Evolutionary conservation across 257 asterid genomes (phyloP), one percentile per base, ranked within the genome.

Genomic region (Scutellaria baicalensis): DNA sequence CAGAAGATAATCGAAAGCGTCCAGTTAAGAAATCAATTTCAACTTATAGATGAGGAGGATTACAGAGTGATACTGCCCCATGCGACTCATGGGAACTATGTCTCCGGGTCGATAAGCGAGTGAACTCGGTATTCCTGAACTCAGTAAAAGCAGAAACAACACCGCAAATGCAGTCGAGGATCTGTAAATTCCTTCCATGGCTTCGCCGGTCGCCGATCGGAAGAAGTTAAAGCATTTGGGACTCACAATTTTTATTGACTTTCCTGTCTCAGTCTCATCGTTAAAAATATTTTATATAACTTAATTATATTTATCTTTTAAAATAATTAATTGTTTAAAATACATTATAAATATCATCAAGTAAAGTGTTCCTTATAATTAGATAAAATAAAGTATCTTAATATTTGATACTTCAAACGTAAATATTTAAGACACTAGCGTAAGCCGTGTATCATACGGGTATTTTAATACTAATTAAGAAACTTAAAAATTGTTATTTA

Each of bases 51-150:
- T 64, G 17, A 33, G 36, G 44, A 54, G 35, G 60, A 59, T 72
- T 85, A 94, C 97, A 59, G 95, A 69, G 82, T 91, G 97, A 76
- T 89, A 89, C 81, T 94, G 99, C 51, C 97, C 96, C 97, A 79
- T 89, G 50, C 94, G 87, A 76, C 96, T 91, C 89, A 87, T 86
- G 21, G 96, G 99, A 70, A 94, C 88, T 71, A 87, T 82, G 85
- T 93, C 97, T 27, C 95, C 96, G 18, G 96, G 92, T 59, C 92
- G 83, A 82, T 94, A 91, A 73, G 93, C 96, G 52, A 83, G 69
- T 36, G 85, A 84, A 23, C 62, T 50, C 77, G 81, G 76, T 12
- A 64, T 33, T 47, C 64, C 52, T n/a, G 81, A 79, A 67, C 80
- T 71, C 76, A 88, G 76, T n/a, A 78, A 27, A 36, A 81, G 76